A percentile compares a stretch with the other conserved stretches of the same genome.
These are phyloP conservation scores for Fusarium ramigenum DNA, from an alignment of 2,329 filamentous ascomycete species.

Conservation along the genomic window DNA sequence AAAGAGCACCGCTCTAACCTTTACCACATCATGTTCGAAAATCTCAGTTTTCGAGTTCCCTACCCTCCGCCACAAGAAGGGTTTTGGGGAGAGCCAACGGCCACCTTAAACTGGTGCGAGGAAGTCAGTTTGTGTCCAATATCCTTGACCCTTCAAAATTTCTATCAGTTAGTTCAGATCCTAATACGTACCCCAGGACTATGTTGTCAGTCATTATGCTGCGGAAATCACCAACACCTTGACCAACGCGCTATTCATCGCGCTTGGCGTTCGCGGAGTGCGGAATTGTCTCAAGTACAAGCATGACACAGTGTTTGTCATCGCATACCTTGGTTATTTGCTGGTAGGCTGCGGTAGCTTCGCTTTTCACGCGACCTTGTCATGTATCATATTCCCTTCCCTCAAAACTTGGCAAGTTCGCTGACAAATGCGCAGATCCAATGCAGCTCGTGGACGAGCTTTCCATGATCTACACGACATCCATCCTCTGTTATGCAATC, in stretches of 20 bases:
- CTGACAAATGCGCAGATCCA: not conserved
- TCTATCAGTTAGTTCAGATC: no score
- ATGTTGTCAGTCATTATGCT: not conserved
- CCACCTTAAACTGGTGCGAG: not conserved
- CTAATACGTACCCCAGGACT: not conserved
- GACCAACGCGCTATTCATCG: not conserved
- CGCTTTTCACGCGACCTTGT: not conserved
- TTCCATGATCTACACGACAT: not conserved
- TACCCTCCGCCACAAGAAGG: not conserved
- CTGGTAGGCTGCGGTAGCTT: not conserved
- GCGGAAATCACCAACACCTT: not conserved
- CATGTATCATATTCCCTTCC: accelerated
- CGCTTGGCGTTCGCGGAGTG: not conserved
- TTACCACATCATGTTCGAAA: not conserved
- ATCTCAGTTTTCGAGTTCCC: not conserved
- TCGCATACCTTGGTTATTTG: not conserved
- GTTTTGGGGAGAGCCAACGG: not conserved
- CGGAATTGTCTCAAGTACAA: not conserved
- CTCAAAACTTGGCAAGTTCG: accelerated
- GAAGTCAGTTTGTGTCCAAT: not conserved
- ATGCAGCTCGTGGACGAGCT: not conserved
- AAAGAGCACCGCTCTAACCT: no score
- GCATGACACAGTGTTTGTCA: not conserved
- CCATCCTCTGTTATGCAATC: not conserved
- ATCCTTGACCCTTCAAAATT: no score